Conservation (phyloP, 139 green algal species). For the Chlorella sp. region DNA sequence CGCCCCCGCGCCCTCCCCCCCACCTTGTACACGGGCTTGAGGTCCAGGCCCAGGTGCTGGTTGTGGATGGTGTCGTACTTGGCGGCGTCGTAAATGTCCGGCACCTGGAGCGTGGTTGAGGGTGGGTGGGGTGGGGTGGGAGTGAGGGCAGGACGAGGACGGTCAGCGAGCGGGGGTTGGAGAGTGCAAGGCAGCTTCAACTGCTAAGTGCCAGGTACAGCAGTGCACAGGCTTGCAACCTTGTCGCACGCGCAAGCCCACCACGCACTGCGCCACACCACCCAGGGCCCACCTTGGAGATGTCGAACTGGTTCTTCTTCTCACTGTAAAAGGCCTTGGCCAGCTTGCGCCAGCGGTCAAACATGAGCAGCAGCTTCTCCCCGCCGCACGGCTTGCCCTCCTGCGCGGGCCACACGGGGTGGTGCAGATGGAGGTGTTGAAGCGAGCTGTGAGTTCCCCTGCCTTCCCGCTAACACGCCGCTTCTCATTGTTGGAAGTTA, state of each 20-base stretch:
- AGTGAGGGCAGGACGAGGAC: too few species aligned
- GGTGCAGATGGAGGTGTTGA: neutral
- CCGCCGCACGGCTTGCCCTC: conserved; percentile 74
- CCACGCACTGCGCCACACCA: too few species aligned
- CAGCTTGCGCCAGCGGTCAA: conserved; percentile 93
- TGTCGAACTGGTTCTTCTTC: conserved; percentile 87
- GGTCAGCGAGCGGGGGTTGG: too few species aligned
- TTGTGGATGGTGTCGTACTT: conserved; percentile 99
- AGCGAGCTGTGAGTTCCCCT: too few species aligned
- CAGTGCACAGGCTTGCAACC: too few species aligned
- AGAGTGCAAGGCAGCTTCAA: too few species aligned
- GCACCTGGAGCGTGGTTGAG: conserved; percentile 63
- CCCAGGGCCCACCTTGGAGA: conserved; percentile 68
- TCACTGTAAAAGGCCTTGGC: conserved; percentile 85
- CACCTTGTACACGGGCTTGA: conserved; percentile 71
- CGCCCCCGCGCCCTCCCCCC: neutral
- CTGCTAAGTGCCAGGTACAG: too few species aligned
- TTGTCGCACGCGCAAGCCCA: too few species aligned
- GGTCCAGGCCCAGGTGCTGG: conserved; percentile 74
- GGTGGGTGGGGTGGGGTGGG: too few species aligned
- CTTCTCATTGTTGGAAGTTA: neutral
- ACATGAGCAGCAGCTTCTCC: conserved; percentile 91
- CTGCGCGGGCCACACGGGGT: neutral
- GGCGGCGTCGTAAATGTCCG: conserved; percentile 93
- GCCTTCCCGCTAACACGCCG: too few species aligned